Base-by-base conservation (phyloP, 1,139 yeast species). In the Kodamaea suecica region DNA sequence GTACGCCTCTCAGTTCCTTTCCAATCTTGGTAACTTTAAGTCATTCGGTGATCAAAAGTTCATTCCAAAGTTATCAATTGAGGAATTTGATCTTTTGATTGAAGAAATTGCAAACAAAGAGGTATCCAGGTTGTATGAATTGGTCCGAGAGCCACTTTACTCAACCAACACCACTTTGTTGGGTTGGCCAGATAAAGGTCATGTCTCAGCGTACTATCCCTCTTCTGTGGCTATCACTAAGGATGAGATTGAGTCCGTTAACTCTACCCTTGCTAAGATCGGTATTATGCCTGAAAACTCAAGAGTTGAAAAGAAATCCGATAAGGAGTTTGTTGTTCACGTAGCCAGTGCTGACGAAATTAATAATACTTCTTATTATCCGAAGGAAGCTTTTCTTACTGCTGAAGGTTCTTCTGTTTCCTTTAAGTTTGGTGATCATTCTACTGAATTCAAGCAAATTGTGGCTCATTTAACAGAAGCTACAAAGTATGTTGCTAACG, bases 1-100 rank as follows among this genome's bases (percentile, higher is more conserved):
- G 53, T 87, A 85, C 50, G 79, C 87, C 6, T 76, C 90, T 20
- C 95, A 85, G 59, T 82, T 87, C 52, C 66, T 87, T 50, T 70
- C 82, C 34, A 87, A 87, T 58, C 69, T 83, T 53, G 96, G 96
- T 43, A 87, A 87, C 57, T 87, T 78, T 69, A 86, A 85, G 62
- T 82, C 94, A 1, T 87, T 87, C 60, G 96, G 96, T 43, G 95
- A 87, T 60, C 77, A 76, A 45, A 87, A 87, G 60, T 86, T 86
- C 53, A 70, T 87, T 45, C 96, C 96, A 25, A 64, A 76, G 31
- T 51, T 85, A 27, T 35, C 68, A 1, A 50, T 47, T 27, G 73
- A 60, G 1, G 68, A 70, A 3, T 80, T 86, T 47, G 73, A 64
- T 39, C 47, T 61, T 14, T 57, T 80, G 33, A 63, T 78, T 21